Evolutionary conservation across 2,329 filamentous ascomycete genomes (phyloP).

Genomic region (Mycogone perniciosa): DNA sequence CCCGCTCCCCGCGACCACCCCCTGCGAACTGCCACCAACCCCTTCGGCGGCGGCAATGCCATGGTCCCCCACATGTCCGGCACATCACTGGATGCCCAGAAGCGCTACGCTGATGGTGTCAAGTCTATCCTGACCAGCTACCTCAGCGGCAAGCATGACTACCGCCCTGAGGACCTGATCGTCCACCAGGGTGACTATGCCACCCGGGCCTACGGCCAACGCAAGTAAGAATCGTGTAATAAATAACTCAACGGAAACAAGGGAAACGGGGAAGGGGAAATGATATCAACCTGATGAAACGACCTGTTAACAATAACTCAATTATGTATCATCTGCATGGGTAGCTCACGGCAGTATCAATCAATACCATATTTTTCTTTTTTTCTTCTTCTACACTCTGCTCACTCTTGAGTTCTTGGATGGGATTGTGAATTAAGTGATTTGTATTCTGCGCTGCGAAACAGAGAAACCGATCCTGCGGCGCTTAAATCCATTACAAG

Average conservation of each 20-base stretch:
- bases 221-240: constrained; percentile 35
- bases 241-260: neutral
- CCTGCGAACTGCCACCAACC: constrained; percentile 87
- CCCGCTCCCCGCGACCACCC: constrained; percentile 89
- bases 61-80: constrained; percentile 99
- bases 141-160: constrained; percentile 81
- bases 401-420: neutral
- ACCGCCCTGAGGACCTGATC: constrained; percentile 85
- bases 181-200: constrained; percentile 86
- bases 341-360: constrained; percentile 3
- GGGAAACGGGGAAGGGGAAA: neutral
- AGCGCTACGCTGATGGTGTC: constrained; percentile 78
- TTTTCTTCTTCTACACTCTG: neutral
- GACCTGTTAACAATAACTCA: neutral
- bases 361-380: constrained; percentile 5
- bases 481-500: neutral
- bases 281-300: neutral
- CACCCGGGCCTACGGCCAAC: constrained; percentile 86
- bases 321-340: neutral
- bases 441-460: neutral
- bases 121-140: constrained; percentile 91
- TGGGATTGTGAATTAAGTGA: too few relatives aligned
- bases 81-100: constrained; percentile 96
- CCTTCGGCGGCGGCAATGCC: constrained; percentile 94
- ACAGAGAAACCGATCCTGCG: neutral